Evolutionary conservation across 1,139 yeast genomes (phyloP), one percentile per base, ranked within the genome.

Genomic region (Geotrichum cucujoidarum): DNA sequence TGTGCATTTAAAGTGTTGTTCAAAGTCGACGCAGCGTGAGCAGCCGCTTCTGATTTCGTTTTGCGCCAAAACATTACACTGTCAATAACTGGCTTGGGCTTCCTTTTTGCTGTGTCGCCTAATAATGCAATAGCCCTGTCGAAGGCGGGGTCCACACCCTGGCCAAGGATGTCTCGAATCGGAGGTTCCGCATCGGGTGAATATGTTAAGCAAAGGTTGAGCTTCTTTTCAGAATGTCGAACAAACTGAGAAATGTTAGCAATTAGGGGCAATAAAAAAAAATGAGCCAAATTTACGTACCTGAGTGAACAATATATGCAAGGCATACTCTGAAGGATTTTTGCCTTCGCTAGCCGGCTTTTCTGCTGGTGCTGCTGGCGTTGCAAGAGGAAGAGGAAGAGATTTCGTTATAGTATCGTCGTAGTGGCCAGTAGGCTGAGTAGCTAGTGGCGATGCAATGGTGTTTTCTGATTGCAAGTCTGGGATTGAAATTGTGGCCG

Each of bases 1-100:
- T 48, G 52, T 8, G 30, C 27, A 16, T 45, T 44, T n/a, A 50
- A 34, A 4, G 43, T 37, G 20, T 44, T 35, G 14, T 44, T 46
- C 5, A 50, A 27, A 5, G 44, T 43, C 5, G 47, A 20, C 3
- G 61, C 81, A 0, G 95, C 95, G 70, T 81, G 73, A 2, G 81
- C 75, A 0, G 95, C 89, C 2, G 86, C 83, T 57, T 90, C 97
- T 25, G 94, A 81, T 63, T 92, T 83, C 4, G 94, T 80, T 64
- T 90, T 88, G 52, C 98, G 75, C 99, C 99, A 92, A 62, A 86
- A 90, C 97, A 94, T 90, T 51, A 92, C 96, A 20, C 95, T 87
- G 64, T 94, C 98, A 40, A 94, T 90, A 2, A 94, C 97, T 0
- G 97, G 95, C 60, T 89, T 90, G 0, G 97, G 97, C 57, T 89